Base-by-base conservation (phyloP, 441 rosid species). In the Erodium chrysanthum region DNA sequence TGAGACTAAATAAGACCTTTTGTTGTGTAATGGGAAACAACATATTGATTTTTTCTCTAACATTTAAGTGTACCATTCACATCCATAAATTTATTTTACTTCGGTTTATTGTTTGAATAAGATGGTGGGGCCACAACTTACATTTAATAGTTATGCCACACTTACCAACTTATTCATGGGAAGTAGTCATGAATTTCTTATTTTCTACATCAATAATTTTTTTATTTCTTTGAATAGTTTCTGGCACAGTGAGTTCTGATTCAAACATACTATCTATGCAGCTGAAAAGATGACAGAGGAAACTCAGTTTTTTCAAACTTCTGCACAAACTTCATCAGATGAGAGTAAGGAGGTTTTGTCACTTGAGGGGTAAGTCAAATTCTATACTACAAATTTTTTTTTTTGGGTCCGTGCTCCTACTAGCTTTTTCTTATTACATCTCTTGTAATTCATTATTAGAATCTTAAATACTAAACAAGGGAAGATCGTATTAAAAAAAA, bases 361-460 rank as follows among this genome's bases (percentile, higher is more conserved):
- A 61, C 42, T 61, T 69, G 67, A 59, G 73, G 79, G 92, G 98
- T 93, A 93, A 85, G 92, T 70, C 70, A 66, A 40, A 69, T 74
- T 72, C 27, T 56, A 40, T 48, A 62, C 68, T 54, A 22, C 27
- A 21, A 56, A n/a, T n/a, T n/a, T n/a, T n/a, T 56, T 52, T 56
- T 25, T 12, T 54, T 67, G 52, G 64, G 12, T 60, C 56, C 54
- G 44, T 37, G 8, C 44, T 46, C 14, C 31, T 8, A 20, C 35
- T 58, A 4, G 14, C 9, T 7, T 25, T 25, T 48, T 35, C 64
- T 58, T 59, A 23, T 59, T 59, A 59, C 14, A 59, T 23, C 27
- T 56, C 25, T 10, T 58, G 10, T 58, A 21, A 21, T 58, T 58
- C 31, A 58, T 58, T 60, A 60, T 22, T 23, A 6, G 64, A 60